phyloP scores from a whole-genome alignment of 2,329 filamentous ascomycete species.

The Cytospora piceicola region DNA sequence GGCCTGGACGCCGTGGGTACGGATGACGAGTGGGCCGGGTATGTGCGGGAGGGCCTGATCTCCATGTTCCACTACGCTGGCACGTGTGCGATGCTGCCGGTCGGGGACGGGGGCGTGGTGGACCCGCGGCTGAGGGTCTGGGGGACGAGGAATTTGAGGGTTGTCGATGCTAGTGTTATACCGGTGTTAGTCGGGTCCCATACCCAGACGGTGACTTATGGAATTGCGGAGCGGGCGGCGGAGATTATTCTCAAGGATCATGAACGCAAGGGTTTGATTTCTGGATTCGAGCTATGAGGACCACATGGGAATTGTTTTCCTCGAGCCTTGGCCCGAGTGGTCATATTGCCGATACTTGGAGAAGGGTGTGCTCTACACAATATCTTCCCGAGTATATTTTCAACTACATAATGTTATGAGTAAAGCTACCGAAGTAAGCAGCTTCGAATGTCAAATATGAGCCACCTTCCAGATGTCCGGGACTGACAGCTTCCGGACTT shows the following conservation, averaged over 20 bases:
- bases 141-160: slow-evolving; percentile 45
- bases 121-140: slow-evolving; percentile 45
- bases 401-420: too few species aligned
- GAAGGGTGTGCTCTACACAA: too few species aligned
- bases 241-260: slow-evolving; percentile 15
- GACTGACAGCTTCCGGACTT: too few species aligned
- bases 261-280: neutral
- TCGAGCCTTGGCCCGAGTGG: neutral
- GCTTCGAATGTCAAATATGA: too few species aligned
- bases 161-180: slow-evolving; percentile 46
- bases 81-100: slow-evolving; percentile 47
- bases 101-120: slow-evolving; percentile 46
- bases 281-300: neutral
- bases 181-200: slow-evolving; percentile 16
- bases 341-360: too few species aligned
- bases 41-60: slow-evolving; percentile 1
- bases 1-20: slow-evolving; percentile 33
- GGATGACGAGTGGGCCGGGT: slow-evolving; percentile 32
- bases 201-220: slow-evolving; percentile 16
- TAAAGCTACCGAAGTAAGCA: too few species aligned
- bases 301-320: neutral
- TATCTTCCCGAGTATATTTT: too few species aligned
- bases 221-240: slow-evolving; percentile 20
- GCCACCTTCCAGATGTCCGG: too few species aligned
- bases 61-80: slow-evolving; percentile 43